Base-by-base conservation (phyloP, 805 yeast genomes). In the Metschnikowia noctiluminum region DNA sequence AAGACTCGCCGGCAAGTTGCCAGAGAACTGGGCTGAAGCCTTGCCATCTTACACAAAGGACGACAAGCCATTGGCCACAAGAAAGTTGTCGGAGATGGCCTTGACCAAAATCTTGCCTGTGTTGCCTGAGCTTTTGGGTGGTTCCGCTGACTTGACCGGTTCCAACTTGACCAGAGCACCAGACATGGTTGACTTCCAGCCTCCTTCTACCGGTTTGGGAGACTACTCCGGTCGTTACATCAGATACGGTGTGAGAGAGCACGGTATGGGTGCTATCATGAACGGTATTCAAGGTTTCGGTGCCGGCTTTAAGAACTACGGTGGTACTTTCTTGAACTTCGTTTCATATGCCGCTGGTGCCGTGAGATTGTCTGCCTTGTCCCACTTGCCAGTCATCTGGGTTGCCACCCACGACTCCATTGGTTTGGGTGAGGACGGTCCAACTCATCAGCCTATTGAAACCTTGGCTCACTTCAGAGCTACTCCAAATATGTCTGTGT, bases 191-290 rank as follows among this genome's bases (percentile, higher is more conserved):
- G 96, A 91, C 73, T 92, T 91, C 91, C 97, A 94, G 81, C 88
- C 94, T 48, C 88, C 89, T 48, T 64, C 81, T 48, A 73, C 89
- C 51, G 83, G 83, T 42, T 75, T 89, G 59, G 98, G 98, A 72
- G 82, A 82, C 65, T 91, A 85, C 79, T 56, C 82, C 50, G 99
- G 99, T 68, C 85, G 96, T 69, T 92, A 92, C 78, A 79, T 92
- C 73, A 86, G 97, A 77, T 92, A 85, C 71, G 99, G 99, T 84
- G 96, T 92, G 58, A 87, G 99, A 76, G 99, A 92, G 80, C 98
- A 94, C 75, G 97, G 89, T 71, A 90, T 92, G 97, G 97, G 96
- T 76, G 97, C 97, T 57, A 87, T 91, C 70, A 80, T 91, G 83
- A 92, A 94, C 76, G 99, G 99, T 85, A 87, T 92, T 62, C 79